Conservation (phyloP, 2,329 filamentous ascomycete genomes). For the Botrytis medusae region DNA sequence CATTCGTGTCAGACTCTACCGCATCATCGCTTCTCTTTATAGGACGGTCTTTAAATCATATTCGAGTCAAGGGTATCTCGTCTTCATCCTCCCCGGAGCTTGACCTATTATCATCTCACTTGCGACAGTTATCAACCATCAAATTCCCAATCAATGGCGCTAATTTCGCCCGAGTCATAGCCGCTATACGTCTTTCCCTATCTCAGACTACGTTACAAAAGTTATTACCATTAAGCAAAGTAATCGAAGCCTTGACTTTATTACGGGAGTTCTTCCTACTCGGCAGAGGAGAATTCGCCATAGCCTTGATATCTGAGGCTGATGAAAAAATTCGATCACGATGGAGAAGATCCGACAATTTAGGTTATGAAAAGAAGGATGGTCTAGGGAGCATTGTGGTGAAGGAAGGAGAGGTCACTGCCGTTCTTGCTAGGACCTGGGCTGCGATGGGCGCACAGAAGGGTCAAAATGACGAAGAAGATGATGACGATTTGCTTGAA, state of each 20-base stretch:
- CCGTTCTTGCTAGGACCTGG: slow-evolving; percentile 76
- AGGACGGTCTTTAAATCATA: slow-evolving; percentile 83
- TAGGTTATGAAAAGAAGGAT: slow-evolving; percentile 58
- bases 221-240: slow-evolving; percentile 73
- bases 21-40: slow-evolving; percentile 87
- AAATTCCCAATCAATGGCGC: slow-evolving; percentile 71
- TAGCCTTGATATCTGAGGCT: slow-evolving; percentile 81
- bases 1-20: slow-evolving; percentile 72
- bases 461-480: slow-evolving; percentile 68
- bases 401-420: slow-evolving; percentile 83
- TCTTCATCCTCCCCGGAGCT: slow-evolving; percentile 50
- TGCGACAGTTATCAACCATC: slow-evolving; percentile 66
- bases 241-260: slow-evolving; percentile 73
- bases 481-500: slow-evolving; percentile 72
- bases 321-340: slow-evolving; percentile 75
- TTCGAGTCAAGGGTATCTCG: slow-evolving; percentile 56
- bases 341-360: slow-evolving; percentile 63
- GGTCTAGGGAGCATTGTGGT: slow-evolving; percentile 64
- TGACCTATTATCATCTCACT: slow-evolving; percentile 65
- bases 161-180: slow-evolving; percentile 69
- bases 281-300: slow-evolving; percentile 85
- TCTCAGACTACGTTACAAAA: slow-evolving; percentile 82
- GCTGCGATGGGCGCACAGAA: slow-evolving; percentile 74
- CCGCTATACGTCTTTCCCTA: slow-evolving; percentile 74
- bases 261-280: slow-evolving; percentile 86